Base-by-base conservation (phyloP, 2,329 filamentous ascomycete species). In the Penicillium psychrosexuale region DNA sequence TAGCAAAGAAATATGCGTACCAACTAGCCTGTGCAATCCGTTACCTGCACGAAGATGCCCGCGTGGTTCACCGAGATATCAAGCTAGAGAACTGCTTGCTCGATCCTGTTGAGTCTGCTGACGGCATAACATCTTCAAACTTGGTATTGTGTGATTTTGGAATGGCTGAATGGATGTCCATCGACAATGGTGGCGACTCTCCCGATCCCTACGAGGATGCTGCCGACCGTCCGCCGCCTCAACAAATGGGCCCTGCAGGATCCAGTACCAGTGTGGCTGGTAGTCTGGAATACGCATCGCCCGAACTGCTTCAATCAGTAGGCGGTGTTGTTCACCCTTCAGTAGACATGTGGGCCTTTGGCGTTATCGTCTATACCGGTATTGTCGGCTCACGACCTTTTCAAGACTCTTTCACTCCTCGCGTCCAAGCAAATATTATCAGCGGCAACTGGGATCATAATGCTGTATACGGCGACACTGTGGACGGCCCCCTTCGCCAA, bases 61-160 rank as follows among this genome's bases (percentile, higher is more conserved):
- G 81, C 28, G 80, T 88, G 27, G 84, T 87, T 24, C 85, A 88
- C 66, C 79, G 85, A 45, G 85, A 88, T 66, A 80, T 88, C 66
- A 88, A 88, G 68, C 78, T 88, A 24, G 85, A 88, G 65, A 88
- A 88, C 60, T 87, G 84, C 61, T 78, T 88, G 2, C 64, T 88
- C 34, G 83, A 87, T 61, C 79, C 82, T 60, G 74, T 79, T 17
- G 73, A 73, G 6, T 72, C 76, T 3, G 67, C 77, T 8, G 77
- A 79, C 5, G 77, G 77, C 9, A 70, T 69, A 0, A 75, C 80
- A 36, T 78, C 80, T 15, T 84, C 83, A 8, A 80, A 80, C 34
- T 66, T 88, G 7, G 79, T 86, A 5, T 77, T 88, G 5, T 87
- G 84, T 69, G 85, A 88, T 66, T 88, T 88, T 65, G 85, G 85